A percentile compares a stretch with the other conserved stretches of the same genome.
Evolutionary conservation across 164 flowering plant genomes (phyloP).

Genomic region (Berberis vulgaris): DNA sequence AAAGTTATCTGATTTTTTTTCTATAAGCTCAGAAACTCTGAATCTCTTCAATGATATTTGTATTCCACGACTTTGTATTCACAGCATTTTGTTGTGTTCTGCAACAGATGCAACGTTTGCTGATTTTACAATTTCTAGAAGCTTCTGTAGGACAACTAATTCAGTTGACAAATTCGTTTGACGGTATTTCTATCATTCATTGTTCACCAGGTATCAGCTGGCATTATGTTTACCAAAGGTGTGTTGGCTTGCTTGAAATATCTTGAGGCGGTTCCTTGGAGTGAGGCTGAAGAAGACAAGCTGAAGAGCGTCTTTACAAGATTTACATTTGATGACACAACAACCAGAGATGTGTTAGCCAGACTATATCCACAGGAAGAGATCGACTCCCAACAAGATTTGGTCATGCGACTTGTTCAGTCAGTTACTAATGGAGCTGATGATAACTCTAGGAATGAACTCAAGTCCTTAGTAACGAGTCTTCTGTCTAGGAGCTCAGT

Average conservation of each 20-base stretch:
- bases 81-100: too few species aligned
- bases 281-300: constrained; percentile 86
- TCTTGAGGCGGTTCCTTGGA: constrained; percentile 94
- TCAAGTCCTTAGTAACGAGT: constrained; percentile 73
- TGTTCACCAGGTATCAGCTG: constrained; percentile 49
- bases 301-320: constrained; percentile 48
- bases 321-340: constrained; percentile 44
- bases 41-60: too few species aligned
- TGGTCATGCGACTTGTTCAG: constrained; percentile 58
- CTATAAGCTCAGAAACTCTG: too few species aligned
- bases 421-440: constrained; percentile 52
- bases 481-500: constrained; percentile 72
- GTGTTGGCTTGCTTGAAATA: constrained; percentile 64
- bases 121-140: too few species aligned
- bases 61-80: too few species aligned
- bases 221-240: constrained; percentile 63
- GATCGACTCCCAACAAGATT: constrained; percentile 30
- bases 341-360: constrained; percentile 49
- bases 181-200: neutral
- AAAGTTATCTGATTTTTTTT: too few species aligned
- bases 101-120: too few species aligned
- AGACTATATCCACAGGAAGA: constrained; percentile 41
- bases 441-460: constrained; percentile 55
- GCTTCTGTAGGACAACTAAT: neutral
- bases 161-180: too few species aligned